Base-by-base conservation (phyloP, 345 rosid species). In the Populus ilicifolia region DNA sequence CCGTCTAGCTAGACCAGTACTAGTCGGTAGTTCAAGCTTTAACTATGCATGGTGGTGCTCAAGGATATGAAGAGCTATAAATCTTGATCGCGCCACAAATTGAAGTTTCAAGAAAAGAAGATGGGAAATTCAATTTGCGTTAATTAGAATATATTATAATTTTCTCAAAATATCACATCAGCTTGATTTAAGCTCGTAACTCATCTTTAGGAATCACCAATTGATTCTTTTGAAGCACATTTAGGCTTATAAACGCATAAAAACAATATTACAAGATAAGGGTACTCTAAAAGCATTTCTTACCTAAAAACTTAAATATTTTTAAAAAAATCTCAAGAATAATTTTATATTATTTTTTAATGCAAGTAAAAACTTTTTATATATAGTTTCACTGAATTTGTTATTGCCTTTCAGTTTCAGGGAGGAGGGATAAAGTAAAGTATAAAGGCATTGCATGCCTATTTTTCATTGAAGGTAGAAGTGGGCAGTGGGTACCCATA, bases 401-500 rank as follows among this genome's bases (percentile, higher is more conserved):
- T 23, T 13, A 23, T n/a, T 1, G 14, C 27, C 64, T 9, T 23
- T 59, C 29, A 9, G 11, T 23, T 2, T 23, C 27, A 23, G 13
- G 5, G 25, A 1, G 2, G 3, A n/a, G 3, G 1, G 0, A 9
- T 1, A 23, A 23, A 23, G 64, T n/a, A n/a, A 59, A 23, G 27
- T 8, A 10, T 1, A 1, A 9, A 59, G 14, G 29, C 5, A 1
- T 3, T 23, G 63, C 27, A 23, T 56, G 29, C 5, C 23, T 10
- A 9, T 56, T n/a, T 71, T 2, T 35, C 3, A 41, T 41, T 27
- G 27, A 72, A 75, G 77, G 56, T 78, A 50, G 30, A 61, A 59
- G 46, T 20, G 44, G 71, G 75, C 0, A 75, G 78, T 75, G 82
- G 81, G 79, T 8, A 16, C 65, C 72, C 69, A 66, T 56, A 14